A percentile compares a stretch with the other conserved stretches of the same genome.
These are phyloP conservation scores for Pseudofabraea citricarpa DNA, from an alignment of 2,329 filamentous ascomycete species.

Conservation along the genomic window DNA sequence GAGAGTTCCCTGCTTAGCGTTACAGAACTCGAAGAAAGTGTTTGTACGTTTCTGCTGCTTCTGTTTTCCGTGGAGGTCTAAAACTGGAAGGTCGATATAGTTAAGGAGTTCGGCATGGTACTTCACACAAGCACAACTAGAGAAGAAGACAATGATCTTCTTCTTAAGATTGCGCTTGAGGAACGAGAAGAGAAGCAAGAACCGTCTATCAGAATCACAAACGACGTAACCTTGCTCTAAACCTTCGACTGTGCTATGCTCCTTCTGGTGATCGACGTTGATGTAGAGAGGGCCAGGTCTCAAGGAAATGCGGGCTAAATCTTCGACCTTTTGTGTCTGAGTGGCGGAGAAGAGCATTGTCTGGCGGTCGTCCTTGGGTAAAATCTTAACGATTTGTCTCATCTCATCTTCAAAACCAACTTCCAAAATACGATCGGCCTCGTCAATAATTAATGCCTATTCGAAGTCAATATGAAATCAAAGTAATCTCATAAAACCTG, in stretches of 20 bases:
- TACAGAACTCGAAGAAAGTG: constrained; percentile 95
- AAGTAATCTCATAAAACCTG: no score
- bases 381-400: constrained; percentile 90
- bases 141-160: constrained; percentile 97
- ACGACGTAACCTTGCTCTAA: constrained; percentile 95
- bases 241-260: constrained; percentile 87
- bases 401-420: constrained; percentile 99
- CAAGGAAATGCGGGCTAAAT: constrained; percentile 89
- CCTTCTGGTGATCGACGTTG: constrained; percentile 88
- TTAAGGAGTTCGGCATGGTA: constrained; percentile 95
- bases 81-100: constrained; percentile 89
- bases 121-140: constrained; percentile 87
- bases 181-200: constrained; percentile 91
- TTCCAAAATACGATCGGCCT: constrained; percentile 94
- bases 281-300: constrained; percentile 90
- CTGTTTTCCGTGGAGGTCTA: constrained; percentile 88
- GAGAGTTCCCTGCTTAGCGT: constrained; percentile 77
- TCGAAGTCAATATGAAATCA: no score
- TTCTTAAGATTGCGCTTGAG: constrained; percentile 81
- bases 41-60: constrained; percentile 99
- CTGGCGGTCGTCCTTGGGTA: constrained; percentile 81
- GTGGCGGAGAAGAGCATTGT: constrained; percentile 99
- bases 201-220: constrained; percentile 89
- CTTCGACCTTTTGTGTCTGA: constrained; percentile 97
- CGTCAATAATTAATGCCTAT: constrained; percentile 91